These are phyloP conservation scores for Salix koriyanagi DNA, from an alignment of 345 rosid genomes.

Conservation along the genomic window DNA sequence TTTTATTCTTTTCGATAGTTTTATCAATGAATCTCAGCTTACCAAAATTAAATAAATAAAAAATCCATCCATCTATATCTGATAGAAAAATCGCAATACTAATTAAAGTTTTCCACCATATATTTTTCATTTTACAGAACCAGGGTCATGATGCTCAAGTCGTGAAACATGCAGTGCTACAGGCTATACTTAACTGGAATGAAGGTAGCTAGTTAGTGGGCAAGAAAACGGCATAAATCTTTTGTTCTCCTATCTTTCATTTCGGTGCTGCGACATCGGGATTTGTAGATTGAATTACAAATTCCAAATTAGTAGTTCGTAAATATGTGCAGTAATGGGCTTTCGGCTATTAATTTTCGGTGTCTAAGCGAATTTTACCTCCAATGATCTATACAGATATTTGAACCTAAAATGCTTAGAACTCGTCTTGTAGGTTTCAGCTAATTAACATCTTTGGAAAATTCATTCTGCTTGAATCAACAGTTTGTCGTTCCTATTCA, in stretches of 20 bases:
- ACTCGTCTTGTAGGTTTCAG: not conserved
- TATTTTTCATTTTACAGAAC: conserved; percentile 36
- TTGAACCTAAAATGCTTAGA: not conserved
- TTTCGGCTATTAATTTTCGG: not conserved
- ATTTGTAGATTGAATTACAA: not conserved
- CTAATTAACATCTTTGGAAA: not conserved
- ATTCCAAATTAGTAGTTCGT: not conserved
- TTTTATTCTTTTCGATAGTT: not conserved
- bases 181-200: conserved; percentile 63
- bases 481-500: not conserved
- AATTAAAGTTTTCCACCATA: not conserved
- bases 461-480: not conserved
- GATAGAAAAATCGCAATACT: not conserved
- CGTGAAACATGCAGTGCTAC: conserved; percentile 67
- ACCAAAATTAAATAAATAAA: not conserved
- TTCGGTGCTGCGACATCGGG: not conserved
- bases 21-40: not conserved
- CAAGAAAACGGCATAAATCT: not conserved
- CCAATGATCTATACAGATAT: not conserved
- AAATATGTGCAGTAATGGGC: not conserved
- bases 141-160: conserved; percentile 64
- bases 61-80: not conserved
- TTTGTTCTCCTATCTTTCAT: not conserved
- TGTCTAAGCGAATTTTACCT: not conserved
- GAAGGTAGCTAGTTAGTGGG: conserved; percentile 8